Evolutionary conservation across 2,329 filamentous ascomycete genomes (phyloP).

Genomic region (Eutypella sp.): DNA sequence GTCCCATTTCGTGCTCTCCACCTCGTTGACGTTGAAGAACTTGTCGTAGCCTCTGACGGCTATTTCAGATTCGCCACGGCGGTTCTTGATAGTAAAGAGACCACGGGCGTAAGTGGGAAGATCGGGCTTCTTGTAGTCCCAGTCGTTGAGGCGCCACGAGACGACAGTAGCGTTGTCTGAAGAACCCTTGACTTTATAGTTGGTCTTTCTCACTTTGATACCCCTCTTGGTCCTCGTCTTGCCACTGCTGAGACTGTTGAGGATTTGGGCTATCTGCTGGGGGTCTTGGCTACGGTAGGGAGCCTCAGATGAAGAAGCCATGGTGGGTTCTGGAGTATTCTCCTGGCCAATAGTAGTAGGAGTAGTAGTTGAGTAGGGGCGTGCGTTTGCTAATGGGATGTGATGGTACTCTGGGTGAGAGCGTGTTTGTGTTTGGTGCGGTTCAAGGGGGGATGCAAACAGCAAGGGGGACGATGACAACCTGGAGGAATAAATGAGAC

Average conservation of each 20-base stretch:
- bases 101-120: constrained; percentile 91
- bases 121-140: constrained; percentile 85
- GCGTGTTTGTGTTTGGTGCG: no score
- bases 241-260: constrained; percentile 56
- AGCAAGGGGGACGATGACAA: neutral
- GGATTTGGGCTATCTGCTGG: constrained; percentile 60
- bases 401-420: no score
- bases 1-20: constrained; percentile 74
- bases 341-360: no score
- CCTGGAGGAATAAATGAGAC: neutral
- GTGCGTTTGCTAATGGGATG: no score
- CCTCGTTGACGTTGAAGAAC: constrained; percentile 93
- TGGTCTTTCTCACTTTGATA: constrained; percentile 76
- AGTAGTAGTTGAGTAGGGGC: neutral
- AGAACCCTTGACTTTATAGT: constrained; percentile 62
- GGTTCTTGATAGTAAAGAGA: constrained; percentile 77
- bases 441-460: no score
- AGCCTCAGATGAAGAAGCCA: constrained; percentile 36
- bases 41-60: constrained; percentile 92
- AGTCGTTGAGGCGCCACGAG: constrained; percentile 92
- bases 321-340: constrained; percentile 12
- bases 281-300: constrained; percentile 68
- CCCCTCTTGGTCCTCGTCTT: constrained; percentile 52
- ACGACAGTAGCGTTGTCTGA: constrained; percentile 65
- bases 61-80: constrained; percentile 67